Base-by-base conservation (phyloP, 805 yeast species). In the Hanseniaspora clermontiae region DNA sequence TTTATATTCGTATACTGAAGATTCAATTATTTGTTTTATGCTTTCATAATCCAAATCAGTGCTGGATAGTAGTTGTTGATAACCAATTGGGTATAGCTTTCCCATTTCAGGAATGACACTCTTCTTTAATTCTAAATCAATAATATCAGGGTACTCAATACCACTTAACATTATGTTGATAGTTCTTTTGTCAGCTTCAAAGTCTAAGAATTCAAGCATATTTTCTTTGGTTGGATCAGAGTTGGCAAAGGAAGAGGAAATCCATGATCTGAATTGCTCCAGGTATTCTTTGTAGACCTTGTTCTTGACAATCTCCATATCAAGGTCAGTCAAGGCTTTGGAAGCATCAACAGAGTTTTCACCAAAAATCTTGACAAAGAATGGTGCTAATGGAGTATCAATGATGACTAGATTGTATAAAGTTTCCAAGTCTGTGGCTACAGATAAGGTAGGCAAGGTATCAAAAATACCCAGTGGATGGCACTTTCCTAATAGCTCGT, bases 381-480 rank as follows among this genome's bases (percentile, higher is more conserved):
- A 93, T 43, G 96, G 95, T 0, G 98, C 97, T 67, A 93, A 78
- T 5, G 99, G 99, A 7, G 98, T 93, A 71, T 93, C 99, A 56
- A 93, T 84, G 58, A 93, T 75, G 14, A 93, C 98, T 1, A 95
- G 86, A 64, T 84, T 84, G 72, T 91, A 93, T 64, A 93, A 77
- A n/a, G 93, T 81, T 64, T 89, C 96, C 57, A 91, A 81, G 70
- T 91, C 97, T 1, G 96, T 88, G 49, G 97, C 97, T 51, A 91
- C 93, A 15, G 93, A 80, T 58, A 93, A 76, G 0, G 97, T 91
- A 38, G 98, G 98, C 62, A 93, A 79, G 8, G 97, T 91, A 63
- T 93, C 98, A 66, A 93, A 93, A 96, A 97, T 90, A 47, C 99
- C 99, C 63, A 93, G 76, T 0, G 98, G 98, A 68, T 93, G 95